Conservation (phyloP, 495 filamentous ascomycete species). For the Penicillium mononematosum region DNA sequence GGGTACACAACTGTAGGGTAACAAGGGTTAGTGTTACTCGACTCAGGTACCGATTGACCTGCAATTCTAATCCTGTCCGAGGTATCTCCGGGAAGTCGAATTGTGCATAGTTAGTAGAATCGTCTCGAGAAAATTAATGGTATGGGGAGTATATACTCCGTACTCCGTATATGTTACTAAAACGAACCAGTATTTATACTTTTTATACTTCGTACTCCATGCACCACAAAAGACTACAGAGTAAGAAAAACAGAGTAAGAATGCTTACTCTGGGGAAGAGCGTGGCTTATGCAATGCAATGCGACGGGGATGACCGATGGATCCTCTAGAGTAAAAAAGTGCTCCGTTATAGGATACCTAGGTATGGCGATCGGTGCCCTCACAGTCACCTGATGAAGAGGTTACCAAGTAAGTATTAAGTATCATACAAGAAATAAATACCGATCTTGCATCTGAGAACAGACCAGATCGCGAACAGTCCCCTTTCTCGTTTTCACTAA, state of each 20-base stretch:
- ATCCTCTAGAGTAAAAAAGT: constrained; percentile 21
- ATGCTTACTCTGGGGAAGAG: constrained; percentile 22
- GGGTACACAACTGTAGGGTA: constrained; percentile 16
- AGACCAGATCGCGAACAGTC: constrained; percentile 31
- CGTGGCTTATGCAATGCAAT: constrained; percentile 34
- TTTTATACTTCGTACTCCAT: neutral
- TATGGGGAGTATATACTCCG: no score
- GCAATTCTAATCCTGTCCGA: constrained; percentile 7
- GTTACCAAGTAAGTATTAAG: no score
- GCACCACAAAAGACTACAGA: neutral
- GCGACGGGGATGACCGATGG: constrained; percentile 25
- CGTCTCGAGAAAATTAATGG: no score
- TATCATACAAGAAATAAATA: constrained; percentile 1
- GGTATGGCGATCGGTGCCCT: constrained; percentile 19
- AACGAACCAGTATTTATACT: neutral
- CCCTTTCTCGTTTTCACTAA: constrained; percentile 16
- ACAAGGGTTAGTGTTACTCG: constrained; percentile 12
- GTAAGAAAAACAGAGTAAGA: neutral
- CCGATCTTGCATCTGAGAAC: constrained; percentile 31
- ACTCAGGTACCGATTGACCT: constrained; percentile 20
- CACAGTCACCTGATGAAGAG: constrained; percentile 29
- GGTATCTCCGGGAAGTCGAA: constrained; percentile 2
- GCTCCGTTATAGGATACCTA: neutral
- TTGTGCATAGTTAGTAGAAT: neutral
- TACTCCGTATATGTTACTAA: neutral